These are phyloP conservation scores for Cucurbita maxima DNA, from an alignment of 306 rosid species.

Conservation along the genomic window DNA sequence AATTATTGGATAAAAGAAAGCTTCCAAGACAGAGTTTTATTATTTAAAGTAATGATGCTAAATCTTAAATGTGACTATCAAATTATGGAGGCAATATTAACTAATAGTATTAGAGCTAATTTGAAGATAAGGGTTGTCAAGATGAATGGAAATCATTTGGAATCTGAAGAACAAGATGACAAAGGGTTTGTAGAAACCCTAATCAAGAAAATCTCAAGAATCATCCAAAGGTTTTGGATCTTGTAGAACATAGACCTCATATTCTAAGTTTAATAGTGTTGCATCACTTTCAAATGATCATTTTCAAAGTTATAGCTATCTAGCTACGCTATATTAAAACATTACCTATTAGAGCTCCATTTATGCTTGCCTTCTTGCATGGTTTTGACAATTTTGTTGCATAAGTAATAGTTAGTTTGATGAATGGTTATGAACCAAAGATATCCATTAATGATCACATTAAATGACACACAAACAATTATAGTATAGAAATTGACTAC, in stretches of 20 bases:
- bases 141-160: not conserved
- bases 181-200: not conserved
- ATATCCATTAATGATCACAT: no score
- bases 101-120: no score
- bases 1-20: no score
- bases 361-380: not conserved
- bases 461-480: no score
- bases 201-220: not conserved
- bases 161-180: not conserved
- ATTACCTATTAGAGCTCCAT: not conserved
- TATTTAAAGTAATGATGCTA: no score
- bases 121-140: not conserved
- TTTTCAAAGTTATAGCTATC: not conserved
- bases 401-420: not conserved
- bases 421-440: no score
- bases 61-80: not conserved
- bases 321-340: not conserved
- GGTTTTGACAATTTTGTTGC: not conserved
- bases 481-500: no score
- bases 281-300: not conserved
- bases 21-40: no score
- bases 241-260: not conserved
- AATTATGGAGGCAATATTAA: not conserved
- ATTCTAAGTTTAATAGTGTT: not conserved
- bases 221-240: not conserved